These are phyloP conservation scores for Sporopachydermia quercuum DNA, from an alignment of 805 yeast species.

Conservation along the genomic window DNA sequence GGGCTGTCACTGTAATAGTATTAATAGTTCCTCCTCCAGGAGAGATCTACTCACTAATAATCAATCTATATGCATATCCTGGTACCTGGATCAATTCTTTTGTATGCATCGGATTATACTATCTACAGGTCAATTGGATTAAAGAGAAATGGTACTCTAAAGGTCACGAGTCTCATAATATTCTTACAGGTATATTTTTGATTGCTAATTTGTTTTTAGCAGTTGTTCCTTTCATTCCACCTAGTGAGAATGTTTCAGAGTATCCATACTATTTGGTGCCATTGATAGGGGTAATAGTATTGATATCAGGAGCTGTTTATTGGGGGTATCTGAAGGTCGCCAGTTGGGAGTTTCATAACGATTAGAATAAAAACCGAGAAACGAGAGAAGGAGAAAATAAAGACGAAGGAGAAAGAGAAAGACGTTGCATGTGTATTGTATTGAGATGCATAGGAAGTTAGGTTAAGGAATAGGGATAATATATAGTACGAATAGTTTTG, in stretches of 20 bases:
- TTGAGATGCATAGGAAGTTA: no score
- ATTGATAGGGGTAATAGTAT: conserved; percentile 32
- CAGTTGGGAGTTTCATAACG: no score
- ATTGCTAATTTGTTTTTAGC: conserved; percentile 34
- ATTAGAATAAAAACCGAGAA: no score
- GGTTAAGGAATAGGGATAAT: no score
- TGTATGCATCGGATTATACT: conserved; percentile 37
- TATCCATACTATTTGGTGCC: conserved; percentile 49
- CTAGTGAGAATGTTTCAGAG: conserved; percentile 17
- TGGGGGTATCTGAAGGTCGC: conserved; percentile 16
- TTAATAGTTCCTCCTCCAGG: conserved; percentile 46
- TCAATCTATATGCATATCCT: conserved; percentile 49
- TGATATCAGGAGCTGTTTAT: conserved; percentile 27
- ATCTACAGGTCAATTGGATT: conserved; percentile 28
- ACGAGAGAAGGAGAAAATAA: no score
- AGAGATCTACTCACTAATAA: conserved; percentile 47
- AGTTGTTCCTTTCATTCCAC: conserved; percentile 41
- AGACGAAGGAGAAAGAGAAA: no score
- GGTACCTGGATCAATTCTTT: conserved; percentile 42
- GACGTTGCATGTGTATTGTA: no score
- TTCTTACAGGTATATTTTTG: conserved; percentile 23
- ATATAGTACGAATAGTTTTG: no score
- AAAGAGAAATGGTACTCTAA: conserved; percentile 22
- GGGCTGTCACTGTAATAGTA: conserved; percentile 38
- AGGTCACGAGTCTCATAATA: conserved; percentile 15